Conservation (phyloP, 1,284 basidiomycete genomes). For the Dichomitus squalens region DNA sequence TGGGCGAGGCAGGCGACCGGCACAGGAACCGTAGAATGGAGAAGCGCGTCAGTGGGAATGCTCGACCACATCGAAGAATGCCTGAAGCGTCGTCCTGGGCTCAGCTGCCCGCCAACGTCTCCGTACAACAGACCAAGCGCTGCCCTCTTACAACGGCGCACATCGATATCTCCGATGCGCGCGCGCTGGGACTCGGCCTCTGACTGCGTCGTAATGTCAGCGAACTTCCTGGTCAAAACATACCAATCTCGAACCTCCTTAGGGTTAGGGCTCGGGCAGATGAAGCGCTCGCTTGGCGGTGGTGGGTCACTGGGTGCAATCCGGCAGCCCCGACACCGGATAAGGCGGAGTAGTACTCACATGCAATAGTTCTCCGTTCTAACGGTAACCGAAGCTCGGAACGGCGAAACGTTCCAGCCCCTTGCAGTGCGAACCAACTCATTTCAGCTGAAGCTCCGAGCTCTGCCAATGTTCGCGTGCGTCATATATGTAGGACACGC, state of each 20-base stretch:
- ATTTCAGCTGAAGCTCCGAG: not conserved
- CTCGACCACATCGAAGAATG: slow-evolving; percentile 17
- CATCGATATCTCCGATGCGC: slow-evolving; percentile 18
- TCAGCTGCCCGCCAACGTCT: slow-evolving; percentile 17
- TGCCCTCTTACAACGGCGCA: slow-evolving; percentile 6
- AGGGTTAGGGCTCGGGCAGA: slow-evolving; percentile 18
- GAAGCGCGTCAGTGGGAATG: slow-evolving; percentile 23
- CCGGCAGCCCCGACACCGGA: slow-evolving; percentile 13
- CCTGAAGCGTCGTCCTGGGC: slow-evolving; percentile 21
- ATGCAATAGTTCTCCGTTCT: slow-evolving; percentile 4
- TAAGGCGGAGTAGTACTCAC: slow-evolving; percentile 9
- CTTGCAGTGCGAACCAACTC: not conserved
- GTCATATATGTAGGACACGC: not conserved
- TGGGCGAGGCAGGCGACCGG: slow-evolving; percentile 16
- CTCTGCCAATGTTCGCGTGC: not conserved
- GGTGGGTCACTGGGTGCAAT: slow-evolving; percentile 15
- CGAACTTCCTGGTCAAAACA: slow-evolving; percentile 13
- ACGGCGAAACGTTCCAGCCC: not conserved
- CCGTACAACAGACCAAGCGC: slow-evolving; percentile 3
- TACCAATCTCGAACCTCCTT: slow-evolving; percentile 16
- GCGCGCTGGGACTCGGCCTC: slow-evolving; percentile 15
- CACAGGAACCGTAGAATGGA: slow-evolving; percentile 27
- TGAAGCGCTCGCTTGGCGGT: slow-evolving; percentile 8
- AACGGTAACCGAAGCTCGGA: slow-evolving; percentile 1
- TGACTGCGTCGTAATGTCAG: slow-evolving; percentile 9